Base-by-base conservation (phyloP, 257 asterid species). In the Phtheirospermum japonicum region DNA sequence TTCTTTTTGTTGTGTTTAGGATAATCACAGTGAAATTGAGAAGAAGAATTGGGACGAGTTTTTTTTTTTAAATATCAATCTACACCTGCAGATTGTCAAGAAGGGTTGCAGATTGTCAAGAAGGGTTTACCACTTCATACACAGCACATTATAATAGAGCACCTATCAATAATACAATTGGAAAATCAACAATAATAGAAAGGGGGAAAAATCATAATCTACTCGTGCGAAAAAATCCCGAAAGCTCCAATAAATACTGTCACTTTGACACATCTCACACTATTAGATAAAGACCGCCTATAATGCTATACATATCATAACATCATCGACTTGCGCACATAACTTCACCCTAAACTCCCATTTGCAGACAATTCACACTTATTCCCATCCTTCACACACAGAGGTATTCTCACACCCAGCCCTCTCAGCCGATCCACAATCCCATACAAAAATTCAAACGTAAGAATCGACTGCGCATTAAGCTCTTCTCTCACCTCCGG, bases 401-500 rank as follows among this genome's bases (percentile, higher is more conserved):
- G 97, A 8, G 97, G 99, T 52, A 82, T 75, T 63, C 71, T 75
- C 53, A 75, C 81, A 7, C 94, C 94, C 34, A 73, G 86, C 52
- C 71, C 88, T 80, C 83, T 82, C 39, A 93, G 92, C 20, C 80
- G 80, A 51, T 85, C 82, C 43, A 92, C 89, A 14, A 87, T 62
- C 53, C 50, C 86, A 61, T 85, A 83, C 16, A 93, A 82, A 72
- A 82, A 89, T 42, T 87, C 95, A 74, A 93, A 93, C 0, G 96
- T 77, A 51, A 92, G 94, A 63, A 64, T 85, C 48, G 61, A 70
- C 48, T 92, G 95, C 34, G 75, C 53, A 73, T 92, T 93, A 52
- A 89, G 70, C 56, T 89, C 92, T 4, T 84, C 96, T 65, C 97
- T 78, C 32, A 93, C 81, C 58, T 63, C 26, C 11, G 96, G 97